Conservation (phyloP, 1,284 basidiomycete species). For the Leccinum subfulvum region DNA sequence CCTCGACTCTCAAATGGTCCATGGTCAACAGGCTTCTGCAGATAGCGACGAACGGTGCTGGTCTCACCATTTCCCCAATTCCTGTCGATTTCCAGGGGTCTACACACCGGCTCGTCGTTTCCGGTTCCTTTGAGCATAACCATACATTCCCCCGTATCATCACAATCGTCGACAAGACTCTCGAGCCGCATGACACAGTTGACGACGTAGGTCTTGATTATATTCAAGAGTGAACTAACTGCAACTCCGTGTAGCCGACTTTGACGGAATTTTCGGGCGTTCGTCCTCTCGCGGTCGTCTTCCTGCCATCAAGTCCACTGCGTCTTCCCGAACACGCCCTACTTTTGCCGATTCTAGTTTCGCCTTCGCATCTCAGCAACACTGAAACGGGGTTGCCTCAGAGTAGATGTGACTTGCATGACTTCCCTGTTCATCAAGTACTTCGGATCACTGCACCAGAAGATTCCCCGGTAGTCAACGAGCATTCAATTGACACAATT, state of each 20-base stretch:
- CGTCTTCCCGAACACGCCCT: conserved; percentile 51
- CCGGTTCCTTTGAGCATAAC: conserved; percentile 24
- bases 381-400: conserved; percentile 39
- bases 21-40: conserved; percentile 55
- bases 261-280: conserved; percentile 36
- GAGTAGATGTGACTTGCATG: conserved; percentile 49
- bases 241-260: conserved; percentile 44
- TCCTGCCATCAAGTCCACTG: conserved; percentile 50
- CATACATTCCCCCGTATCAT: conserved; percentile 37
- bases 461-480: conserved; percentile 44
- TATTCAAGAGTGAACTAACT: conserved; percentile 39
- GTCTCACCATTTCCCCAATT: conserved; percentile 22
- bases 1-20: conserved; percentile 54
- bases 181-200: conserved; percentile 28
- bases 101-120: conserved; percentile 23
- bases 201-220: conserved; percentile 46
- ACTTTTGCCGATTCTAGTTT: conserved; percentile 58
- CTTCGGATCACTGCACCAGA: conserved; percentile 36
- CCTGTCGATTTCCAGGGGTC: conserved; percentile 24
- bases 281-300: conserved; percentile 65
- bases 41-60: conserved; percentile 37
- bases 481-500: conserved; percentile 43
- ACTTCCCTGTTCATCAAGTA: conserved; percentile 43
- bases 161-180: conserved; percentile 54
- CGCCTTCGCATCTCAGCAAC: conserved; percentile 32